These are phyloP conservation scores for Ambispora gerdemannii DNA, from an alignment of 192 early-diverging fungal species.

Conservation along the genomic window DNA sequence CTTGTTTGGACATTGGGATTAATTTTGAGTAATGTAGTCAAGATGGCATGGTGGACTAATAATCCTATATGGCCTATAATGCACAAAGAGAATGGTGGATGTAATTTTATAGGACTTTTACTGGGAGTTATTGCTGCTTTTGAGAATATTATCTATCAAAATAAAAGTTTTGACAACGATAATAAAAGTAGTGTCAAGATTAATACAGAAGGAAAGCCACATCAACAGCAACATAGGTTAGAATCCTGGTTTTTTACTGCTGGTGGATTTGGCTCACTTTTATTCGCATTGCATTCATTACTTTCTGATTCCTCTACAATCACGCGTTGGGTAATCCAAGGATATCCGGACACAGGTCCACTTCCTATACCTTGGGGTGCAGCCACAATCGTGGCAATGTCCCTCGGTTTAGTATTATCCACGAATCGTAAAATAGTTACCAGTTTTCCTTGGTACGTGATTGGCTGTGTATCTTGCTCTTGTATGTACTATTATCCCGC, in stretches of 20 bases:
- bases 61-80: constrained; percentile 85
- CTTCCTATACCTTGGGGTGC: constrained; percentile 70
- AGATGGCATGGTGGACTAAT: constrained; percentile 73
- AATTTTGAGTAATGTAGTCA: constrained; percentile 63
- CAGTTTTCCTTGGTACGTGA: constrained; percentile 55
- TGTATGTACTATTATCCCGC: constrained; percentile 56
- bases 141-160: constrained; percentile 55
- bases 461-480: constrained; percentile 53
- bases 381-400: constrained; percentile 57
- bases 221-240: constrained; percentile 31
- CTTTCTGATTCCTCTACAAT: constrained; percentile 72
- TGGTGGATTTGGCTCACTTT: constrained; percentile 58
- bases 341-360: constrained; percentile 73
- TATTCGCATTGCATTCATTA: constrained; percentile 76
- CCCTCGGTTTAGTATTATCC: constrained; percentile 52
- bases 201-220: constrained; percentile 30
- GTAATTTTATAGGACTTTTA: constrained; percentile 61
- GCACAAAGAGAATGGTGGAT: constrained; percentile 67
- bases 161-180: not conserved
- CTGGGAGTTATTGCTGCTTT: constrained; percentile 60
- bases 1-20: constrained; percentile 68
- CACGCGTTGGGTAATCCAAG: constrained; percentile 69
- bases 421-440: constrained; percentile 44
- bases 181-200: constrained; percentile 14
- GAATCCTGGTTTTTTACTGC: constrained; percentile 52